phyloP scores from a whole-genome alignment of 371 early-diverging fungal genomes.

The Haplosporangium sp. region DNA sequence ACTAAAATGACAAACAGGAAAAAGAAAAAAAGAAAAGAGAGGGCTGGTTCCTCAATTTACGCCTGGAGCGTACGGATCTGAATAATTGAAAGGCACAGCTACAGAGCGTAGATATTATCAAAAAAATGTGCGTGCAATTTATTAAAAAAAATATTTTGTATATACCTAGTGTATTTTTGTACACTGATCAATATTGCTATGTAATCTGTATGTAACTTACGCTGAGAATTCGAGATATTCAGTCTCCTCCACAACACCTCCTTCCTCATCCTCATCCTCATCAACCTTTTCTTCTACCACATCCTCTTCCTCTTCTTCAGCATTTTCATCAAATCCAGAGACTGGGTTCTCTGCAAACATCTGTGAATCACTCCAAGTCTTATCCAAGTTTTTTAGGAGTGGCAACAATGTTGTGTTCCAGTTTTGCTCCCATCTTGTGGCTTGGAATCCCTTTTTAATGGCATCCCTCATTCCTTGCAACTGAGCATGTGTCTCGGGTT shows the following conservation, averaged over 20 bases:
- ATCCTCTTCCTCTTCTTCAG: constrained; percentile 19
- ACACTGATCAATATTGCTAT: too few relatives aligned
- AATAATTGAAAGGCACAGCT: background rate
- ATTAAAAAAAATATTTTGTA: too few relatives aligned
- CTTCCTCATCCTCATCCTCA: constrained; percentile 10
- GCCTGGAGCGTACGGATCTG: background rate
- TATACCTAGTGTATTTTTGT: too few relatives aligned
- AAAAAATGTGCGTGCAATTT: too few relatives aligned
- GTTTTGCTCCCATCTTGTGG: constrained; percentile 50
- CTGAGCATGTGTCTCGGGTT: constrained; percentile 35
- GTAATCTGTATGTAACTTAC: too few relatives aligned
- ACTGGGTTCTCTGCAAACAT: constrained; percentile 52
- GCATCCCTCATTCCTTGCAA: constrained; percentile 36
- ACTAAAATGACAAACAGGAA: background rate
- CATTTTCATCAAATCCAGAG: constrained; percentile 23
- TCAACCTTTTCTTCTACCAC: constrained; percentile 11
- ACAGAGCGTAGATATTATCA: background rate
- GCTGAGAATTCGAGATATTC: too few relatives aligned
- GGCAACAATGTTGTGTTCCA: constrained; percentile 44
- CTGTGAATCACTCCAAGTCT: constrained; percentile 54
- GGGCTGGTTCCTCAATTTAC: background rate
- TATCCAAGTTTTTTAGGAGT: constrained; percentile 47
- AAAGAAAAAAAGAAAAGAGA: too few relatives aligned
- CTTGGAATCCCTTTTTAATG: constrained; percentile 35
- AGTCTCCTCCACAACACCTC: too few relatives aligned